Percentiles rank a stretch among this genome's conserved stretches.
Conservation (phyloP, 768 basidiomycete species). For the Basidioascus undulatus region DNA sequence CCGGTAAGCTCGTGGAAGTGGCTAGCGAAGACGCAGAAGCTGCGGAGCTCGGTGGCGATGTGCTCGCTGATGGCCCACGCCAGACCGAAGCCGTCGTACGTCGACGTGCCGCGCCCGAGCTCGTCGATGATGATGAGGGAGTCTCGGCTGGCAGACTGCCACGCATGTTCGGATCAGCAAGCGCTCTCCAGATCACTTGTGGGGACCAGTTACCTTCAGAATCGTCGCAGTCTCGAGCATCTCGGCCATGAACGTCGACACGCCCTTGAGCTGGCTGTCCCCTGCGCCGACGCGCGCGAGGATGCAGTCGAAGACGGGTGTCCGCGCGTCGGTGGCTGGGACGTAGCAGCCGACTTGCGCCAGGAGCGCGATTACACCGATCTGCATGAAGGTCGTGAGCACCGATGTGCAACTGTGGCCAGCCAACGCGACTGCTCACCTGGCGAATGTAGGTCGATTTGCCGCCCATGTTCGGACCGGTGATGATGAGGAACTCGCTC, state of each 20-base stretch:
- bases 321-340: slow-evolving; percentile 57
- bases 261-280: slow-evolving; percentile 89
- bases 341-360: slow-evolving; percentile 90
- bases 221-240: slow-evolving; percentile 98
- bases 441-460: slow-evolving; percentile 94
- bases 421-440: slow-evolving; percentile 19
- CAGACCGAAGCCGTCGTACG: slow-evolving; percentile 89
- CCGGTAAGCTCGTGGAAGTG: slow-evolving; percentile 90
- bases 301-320: slow-evolving; percentile 90
- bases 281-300: slow-evolving; percentile 90
- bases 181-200: not conserved
- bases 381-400: slow-evolving; percentile 20
- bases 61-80: slow-evolving; percentile 99
- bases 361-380: slow-evolving; percentile 89
- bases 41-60: slow-evolving; percentile 73
- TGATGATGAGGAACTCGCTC: slow-evolving; percentile 90
- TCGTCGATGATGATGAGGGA: slow-evolving; percentile 96
- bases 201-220: slow-evolving; percentile 28
- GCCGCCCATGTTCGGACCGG: slow-evolving; percentile 97
- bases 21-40: slow-evolving; percentile 81
- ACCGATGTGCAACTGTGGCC: not conserved
- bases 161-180: too few species aligned
- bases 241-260: slow-evolving; percentile 98
- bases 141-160: slow-evolving; percentile 66
- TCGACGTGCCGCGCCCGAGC: slow-evolving; percentile 75